Evolutionary conservation across 1,284 basidiomycete genomes (phyloP).

Genomic region (Austroboletus rostrupii): DNA sequence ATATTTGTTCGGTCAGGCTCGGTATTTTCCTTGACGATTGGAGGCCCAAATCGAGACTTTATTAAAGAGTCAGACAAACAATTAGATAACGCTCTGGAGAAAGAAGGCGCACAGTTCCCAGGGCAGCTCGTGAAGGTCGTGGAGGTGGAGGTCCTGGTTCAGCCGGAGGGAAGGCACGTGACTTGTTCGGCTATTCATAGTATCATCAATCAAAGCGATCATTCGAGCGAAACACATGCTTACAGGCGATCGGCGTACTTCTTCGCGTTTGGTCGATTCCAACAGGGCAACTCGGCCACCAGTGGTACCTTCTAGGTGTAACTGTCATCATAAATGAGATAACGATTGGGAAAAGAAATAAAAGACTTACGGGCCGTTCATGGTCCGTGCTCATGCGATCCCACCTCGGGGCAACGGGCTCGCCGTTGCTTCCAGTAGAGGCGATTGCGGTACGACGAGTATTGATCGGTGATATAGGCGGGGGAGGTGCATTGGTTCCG

Average conservation of each 20-base stretch:
- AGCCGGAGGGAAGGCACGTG: conserved; percentile 3
- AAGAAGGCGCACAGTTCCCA: conserved; percentile 18
- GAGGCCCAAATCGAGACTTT: conserved; percentile 33
- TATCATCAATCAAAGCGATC: conserved; percentile 5
- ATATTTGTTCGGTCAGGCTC: conserved; percentile 7
- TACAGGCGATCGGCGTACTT: conserved; percentile 18
- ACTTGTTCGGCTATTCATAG: conserved; percentile 9
- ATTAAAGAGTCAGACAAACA: not conserved
- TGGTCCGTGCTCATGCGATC: conserved; percentile 17
- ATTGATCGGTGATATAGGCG: not conserved
- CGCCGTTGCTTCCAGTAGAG: conserved; percentile 18
- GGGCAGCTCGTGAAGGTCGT: conserved; percentile 19
- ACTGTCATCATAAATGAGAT: conserved; percentile 15
- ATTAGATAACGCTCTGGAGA: not conserved
- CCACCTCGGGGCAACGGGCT: conserved; percentile 18
- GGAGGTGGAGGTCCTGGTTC: conserved; percentile 9
- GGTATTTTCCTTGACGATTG: conserved; percentile 20
- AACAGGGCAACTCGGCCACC: conserved; percentile 3
- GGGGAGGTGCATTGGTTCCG: not conserved
- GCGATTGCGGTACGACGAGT: not conserved
- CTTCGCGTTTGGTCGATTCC: conserved; percentile 12
- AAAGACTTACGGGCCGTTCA: conserved; percentile 21
- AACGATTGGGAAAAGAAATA: not conserved
- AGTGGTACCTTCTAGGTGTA: conserved; percentile 6
- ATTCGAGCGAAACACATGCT: not conserved